phyloP scores from a whole-genome alignment of 139 green algal species.

The Marvania coccoides region DNA sequence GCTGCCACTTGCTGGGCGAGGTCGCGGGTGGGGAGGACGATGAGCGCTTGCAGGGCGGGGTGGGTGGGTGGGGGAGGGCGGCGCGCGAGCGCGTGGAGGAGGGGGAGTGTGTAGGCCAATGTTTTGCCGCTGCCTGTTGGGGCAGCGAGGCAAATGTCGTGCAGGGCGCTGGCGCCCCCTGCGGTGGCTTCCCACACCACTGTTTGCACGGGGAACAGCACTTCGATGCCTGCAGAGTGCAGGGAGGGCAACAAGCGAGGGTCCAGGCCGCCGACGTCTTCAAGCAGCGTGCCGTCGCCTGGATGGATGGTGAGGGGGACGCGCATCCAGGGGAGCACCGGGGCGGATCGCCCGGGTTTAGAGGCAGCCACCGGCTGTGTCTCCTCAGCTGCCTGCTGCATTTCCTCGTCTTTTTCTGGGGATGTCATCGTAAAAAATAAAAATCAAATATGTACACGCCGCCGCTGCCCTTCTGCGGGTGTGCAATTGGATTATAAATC shows the following conservation, averaged over 20 bases:
- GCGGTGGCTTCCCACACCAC: constrained; percentile 59
- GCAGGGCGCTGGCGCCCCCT: constrained; percentile 49
- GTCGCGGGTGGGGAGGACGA: constrained; percentile 75
- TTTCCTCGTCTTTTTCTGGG: too few relatives aligned
- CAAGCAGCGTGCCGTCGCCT: constrained; percentile 30
- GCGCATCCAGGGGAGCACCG: constrained; percentile 78
- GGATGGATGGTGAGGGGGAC: constrained; percentile 56
- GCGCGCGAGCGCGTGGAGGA: constrained; percentile 55
- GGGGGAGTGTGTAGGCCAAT: constrained; percentile 74
- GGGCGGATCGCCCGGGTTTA: not conserved
- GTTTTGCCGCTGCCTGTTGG: constrained; percentile 89
- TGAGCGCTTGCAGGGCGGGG: constrained; percentile 44
- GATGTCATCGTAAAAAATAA: too few relatives aligned
- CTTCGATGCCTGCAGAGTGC: constrained; percentile 29
- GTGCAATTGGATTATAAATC: too few relatives aligned
- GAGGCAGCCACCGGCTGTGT: not conserved
- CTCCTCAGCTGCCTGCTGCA: too few relatives aligned
- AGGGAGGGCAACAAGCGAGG: constrained; percentile 24
- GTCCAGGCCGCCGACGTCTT: constrained; percentile 48
- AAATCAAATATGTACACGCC: too few relatives aligned
- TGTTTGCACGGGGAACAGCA: constrained; percentile 75
- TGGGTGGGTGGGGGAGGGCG: constrained; percentile 6
- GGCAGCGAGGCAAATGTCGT: constrained; percentile 81
- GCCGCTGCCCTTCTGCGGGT: too few relatives aligned
- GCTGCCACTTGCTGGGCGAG: constrained; percentile 70